These are phyloP conservation scores for Globisporangium paroecandrum DNA, from an alignment of 352 stramenopile genomes.

Conservation along the genomic window DNA sequence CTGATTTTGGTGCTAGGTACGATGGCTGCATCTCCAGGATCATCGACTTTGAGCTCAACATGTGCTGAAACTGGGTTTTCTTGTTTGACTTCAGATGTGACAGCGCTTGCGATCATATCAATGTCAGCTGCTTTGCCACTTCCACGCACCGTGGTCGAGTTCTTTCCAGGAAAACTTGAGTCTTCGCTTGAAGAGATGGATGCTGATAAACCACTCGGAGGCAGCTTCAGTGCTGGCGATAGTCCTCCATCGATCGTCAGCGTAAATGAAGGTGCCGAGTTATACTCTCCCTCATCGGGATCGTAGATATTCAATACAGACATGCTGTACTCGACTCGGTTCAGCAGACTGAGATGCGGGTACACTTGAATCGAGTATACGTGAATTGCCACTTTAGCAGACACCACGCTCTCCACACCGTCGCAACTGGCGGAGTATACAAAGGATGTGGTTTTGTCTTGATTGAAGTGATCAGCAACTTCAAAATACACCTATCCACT, in stretches of 20 bases:
- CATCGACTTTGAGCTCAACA: conserved; percentile 9
- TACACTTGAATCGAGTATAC: conserved; percentile 14
- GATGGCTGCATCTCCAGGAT: neutral
- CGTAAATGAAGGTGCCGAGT: conserved; percentile 22
- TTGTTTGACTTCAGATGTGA: conserved; percentile 9
- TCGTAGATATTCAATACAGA: conserved; percentile 22
- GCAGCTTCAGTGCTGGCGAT: conserved; percentile 14
- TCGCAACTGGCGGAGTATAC: conserved; percentile 11
- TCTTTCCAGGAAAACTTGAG: neutral
- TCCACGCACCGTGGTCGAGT: conserved; percentile 4
- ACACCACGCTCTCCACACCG: conserved; percentile 2
- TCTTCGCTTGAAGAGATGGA: neutral
- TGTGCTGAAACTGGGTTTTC: conserved; percentile 16
- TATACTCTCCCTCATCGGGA: conserved; percentile 34
- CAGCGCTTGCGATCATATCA: conserved; percentile 7
- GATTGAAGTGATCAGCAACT: conserved; percentile 5
- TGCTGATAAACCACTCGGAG: conserved; percentile 3
- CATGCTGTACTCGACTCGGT: conserved; percentile 23
- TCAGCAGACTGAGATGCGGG: conserved; percentile 23
- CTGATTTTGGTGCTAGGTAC: conserved; percentile 2
- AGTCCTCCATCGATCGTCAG: conserved; percentile 15
- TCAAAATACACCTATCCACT: conserved; percentile 14
- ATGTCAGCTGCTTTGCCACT: conserved; percentile 16
- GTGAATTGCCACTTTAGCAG: neutral
- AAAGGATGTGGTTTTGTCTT: conserved; percentile 13